These are phyloP conservation scores for Chlamydomonas urium DNA, from an alignment of 139 green algal genomes.

Conservation along the genomic window DNA sequence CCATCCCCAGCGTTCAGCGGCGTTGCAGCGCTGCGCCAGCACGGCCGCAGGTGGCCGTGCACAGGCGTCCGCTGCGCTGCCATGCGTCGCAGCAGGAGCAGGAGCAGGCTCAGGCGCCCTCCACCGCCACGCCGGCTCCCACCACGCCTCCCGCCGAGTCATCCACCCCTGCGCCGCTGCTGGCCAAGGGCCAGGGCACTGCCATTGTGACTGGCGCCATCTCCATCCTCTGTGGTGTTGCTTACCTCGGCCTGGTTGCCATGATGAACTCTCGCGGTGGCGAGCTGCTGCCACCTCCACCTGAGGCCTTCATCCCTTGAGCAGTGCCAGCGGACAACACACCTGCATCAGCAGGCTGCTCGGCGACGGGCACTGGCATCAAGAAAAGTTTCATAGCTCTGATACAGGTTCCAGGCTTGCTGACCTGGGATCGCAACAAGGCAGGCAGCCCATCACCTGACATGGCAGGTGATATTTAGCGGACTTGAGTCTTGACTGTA, in stretches of 20 bases:
- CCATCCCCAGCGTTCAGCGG: no score
- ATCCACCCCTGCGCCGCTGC: background rate
- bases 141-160: background rate
- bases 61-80: no score
- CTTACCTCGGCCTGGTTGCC: conserved; percentile 56
- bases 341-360: no score
- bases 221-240: conserved; percentile 59
- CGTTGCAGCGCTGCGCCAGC: no score
- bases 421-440: no score
- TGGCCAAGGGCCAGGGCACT: conserved; percentile 49
- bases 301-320: conserved; percentile 48
- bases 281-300: conserved; percentile 59
- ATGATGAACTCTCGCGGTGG: conserved; percentile 52
- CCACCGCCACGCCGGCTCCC: background rate
- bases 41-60: no score
- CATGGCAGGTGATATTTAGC: background rate
- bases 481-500: background rate
- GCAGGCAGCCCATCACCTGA: background rate
- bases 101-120: no score
- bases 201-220: conserved; percentile 63
- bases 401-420: no score
- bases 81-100: no score
- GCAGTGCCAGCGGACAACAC: no score
- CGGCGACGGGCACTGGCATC: no score
- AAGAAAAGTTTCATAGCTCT: no score